phyloP scores from a whole-genome alignment of 2,329 filamentous ascomycete species.

The Cladorrhinum sp. region DNA sequence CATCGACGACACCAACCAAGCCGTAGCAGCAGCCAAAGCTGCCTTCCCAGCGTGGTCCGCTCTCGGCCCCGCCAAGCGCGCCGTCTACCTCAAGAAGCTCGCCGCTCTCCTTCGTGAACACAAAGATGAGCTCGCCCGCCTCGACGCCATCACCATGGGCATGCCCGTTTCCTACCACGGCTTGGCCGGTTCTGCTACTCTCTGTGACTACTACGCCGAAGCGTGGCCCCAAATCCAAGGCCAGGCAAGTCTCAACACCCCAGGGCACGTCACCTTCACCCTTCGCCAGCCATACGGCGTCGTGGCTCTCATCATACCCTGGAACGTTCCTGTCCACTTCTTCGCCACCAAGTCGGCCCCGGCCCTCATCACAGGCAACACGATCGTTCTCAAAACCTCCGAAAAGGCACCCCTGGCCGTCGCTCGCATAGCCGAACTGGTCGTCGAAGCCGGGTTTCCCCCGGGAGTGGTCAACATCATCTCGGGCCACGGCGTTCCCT shows the following conservation, averaged over 20 bases:
- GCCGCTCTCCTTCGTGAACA: slow-evolving; percentile 41
- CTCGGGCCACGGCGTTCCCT: slow-evolving; percentile 64
- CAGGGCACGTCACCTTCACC: slow-evolving; percentile 45
- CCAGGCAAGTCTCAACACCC: slow-evolving; percentile 45
- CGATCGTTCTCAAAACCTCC: slow-evolving; percentile 51
- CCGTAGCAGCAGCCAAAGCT: slow-evolving; percentile 42
- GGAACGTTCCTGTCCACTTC: slow-evolving; percentile 50
- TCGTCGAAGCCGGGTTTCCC: slow-evolving; percentile 71
- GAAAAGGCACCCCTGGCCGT: slow-evolving; percentile 52
- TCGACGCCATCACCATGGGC: slow-evolving; percentile 47
- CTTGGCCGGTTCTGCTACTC: slow-evolving; percentile 34
- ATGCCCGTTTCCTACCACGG: slow-evolving; percentile 39
- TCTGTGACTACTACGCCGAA: slow-evolving; percentile 42
- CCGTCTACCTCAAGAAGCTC: slow-evolving; percentile 43
- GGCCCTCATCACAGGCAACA: slow-evolving; percentile 47
- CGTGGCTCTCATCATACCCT: slow-evolving; percentile 55
- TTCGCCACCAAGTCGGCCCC: slow-evolving; percentile 48
- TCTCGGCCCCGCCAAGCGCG: slow-evolving; percentile 39
- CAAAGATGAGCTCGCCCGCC: slow-evolving; percentile 41
- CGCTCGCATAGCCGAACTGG: slow-evolving; percentile 45
- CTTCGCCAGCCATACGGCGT: slow-evolving; percentile 51
- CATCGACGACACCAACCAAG: slow-evolving; percentile 39
- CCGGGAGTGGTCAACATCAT: slow-evolving; percentile 72
- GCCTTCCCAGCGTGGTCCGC: slow-evolving; percentile 46
- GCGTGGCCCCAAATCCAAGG: slow-evolving; percentile 44